Base-by-base conservation (phyloP, 306 rosid genomes). In the Lithocarpus polystachyus region DNA sequence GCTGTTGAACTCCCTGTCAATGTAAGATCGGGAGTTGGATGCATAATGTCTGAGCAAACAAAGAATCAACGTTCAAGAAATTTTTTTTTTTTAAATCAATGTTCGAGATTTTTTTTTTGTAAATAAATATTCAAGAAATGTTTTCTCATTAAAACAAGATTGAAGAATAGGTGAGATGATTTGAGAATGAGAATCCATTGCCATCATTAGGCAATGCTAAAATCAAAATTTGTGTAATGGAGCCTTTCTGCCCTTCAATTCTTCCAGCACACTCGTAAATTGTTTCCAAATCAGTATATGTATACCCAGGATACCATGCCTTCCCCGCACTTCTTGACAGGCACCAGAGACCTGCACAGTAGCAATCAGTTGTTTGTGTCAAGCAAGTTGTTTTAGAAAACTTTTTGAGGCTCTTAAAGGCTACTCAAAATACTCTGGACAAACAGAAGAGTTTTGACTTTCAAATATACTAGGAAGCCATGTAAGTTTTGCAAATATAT, bases 191-290 rank as follows among this genome's bases (percentile, higher is more conserved):
- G 33, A 68, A 53, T 65, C 64, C 84, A 72, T 71, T 89, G 91
- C 99, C 97, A 87, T 96, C 96, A 62, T 96, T 93, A 24, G 99
- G 99, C 99, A 96, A 93, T n/a, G 99, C 91, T 80, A 96, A 84
- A 82, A 96, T 93, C 31, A 98, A 92, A 82, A 96, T 96, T 85
- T 96, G 96, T 43, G 98, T 91, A 76, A 96, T 93, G 84, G 99
- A 96, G 79, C 99, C 98, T 87, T 83, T 96, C 68, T 97, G 84
- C 79, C 99, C 99, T 90, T 96, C 99, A 82, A 96, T 96, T 87
- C 99, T 86, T 78, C 99, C 98, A 28, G 99, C 99, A 79, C 99
- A 94, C 82, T 93, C 96, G 69, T 91, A 96, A 80, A 96, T 96
- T 79, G 97, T 94, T 40, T 98, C 98, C 84, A 96, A 90, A 96